Percentiles rank a stretch among this genome's conserved stretches.
Conservation (phyloP, 345 rosid genomes). For the Syzygium jambos region DNA sequence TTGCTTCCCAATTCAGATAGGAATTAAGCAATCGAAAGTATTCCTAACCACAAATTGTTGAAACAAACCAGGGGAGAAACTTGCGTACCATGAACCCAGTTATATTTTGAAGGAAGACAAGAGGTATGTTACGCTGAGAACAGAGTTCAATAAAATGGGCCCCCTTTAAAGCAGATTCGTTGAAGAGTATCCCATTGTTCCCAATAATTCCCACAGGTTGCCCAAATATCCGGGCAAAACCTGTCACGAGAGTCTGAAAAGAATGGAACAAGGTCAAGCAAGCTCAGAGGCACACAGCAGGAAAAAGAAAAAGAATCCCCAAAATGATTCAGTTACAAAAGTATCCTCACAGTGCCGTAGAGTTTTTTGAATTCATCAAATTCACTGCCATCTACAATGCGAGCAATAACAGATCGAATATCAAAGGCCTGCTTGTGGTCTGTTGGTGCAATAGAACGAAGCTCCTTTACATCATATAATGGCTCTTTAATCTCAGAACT, state of each 20-base stretch:
- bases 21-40: not conserved
- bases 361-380: conserved; percentile 96
- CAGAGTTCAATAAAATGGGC: conserved; percentile 92
- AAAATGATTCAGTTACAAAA: not conserved
- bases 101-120: conserved; percentile 89
- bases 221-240: conserved; percentile 74
- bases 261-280: conserved; percentile 1
- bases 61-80: not conserved
- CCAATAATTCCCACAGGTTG: conserved; percentile 89
- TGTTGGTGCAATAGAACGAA: conserved; percentile 80
- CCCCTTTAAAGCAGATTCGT: conserved; percentile 95
- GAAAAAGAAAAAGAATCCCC: not conserved
- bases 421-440: conserved; percentile 91
- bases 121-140: conserved; percentile 78
- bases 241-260: conserved; percentile 85
- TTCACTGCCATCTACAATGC: conserved; percentile 90
- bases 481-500: conserved; percentile 58
- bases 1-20: not conserved
- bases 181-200: conserved; percentile 85
- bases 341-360: conserved; percentile 85
- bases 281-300: not conserved
- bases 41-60: not conserved
- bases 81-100: conserved; percentile 90
- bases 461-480: conserved; percentile 68
- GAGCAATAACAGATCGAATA: conserved; percentile 83